Base-by-base conservation (phyloP, 495 filamentous ascomycete species). In the Trichocladium uniseriatum region DNA sequence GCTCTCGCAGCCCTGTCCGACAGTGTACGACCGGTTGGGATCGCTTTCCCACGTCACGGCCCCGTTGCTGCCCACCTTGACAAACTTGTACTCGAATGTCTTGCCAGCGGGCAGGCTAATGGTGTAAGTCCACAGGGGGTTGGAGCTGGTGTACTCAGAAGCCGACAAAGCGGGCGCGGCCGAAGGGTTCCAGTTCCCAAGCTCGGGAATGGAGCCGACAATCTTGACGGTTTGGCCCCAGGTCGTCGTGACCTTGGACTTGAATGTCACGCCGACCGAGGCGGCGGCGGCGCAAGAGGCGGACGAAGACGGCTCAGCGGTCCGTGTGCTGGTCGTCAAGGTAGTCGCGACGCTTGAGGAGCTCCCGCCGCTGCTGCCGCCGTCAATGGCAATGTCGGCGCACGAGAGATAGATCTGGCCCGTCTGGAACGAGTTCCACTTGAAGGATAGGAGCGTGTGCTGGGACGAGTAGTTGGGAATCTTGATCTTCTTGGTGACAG, bases 31-130 rank as follows among this genome's bases (percentile, higher is more conserved):
- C 36, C 75, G 72, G 58, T 89, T 87, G 1, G 80, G 75, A 56
- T 82, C 79, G 36, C 73, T 73, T 58, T 86, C 81, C 83, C 82
- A 86, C 6, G 58, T 65, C 1, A 84, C 68, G 1, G 65, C 61
- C 5, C 80, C 79, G 60, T 77, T 68, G 14, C 63, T 66, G 37
- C 68, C 70, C 19, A 79, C 67, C 8, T 76, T 75, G 53, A 87
- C 77, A 54, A 79, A 89, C 65, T 87, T 87, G 60, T 86, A 87
- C 60, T 83, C 50, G 29, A 87, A 72, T 0, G 53, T 61, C 22
- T 71, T 72, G 0, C 81, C 81, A 0, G 74, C 72, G 0, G 76
- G 61, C 10, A 86, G 51, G 4, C 53, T 66, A 7, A 80, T 48
- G 0, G 74, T 77, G 3, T 54, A 69, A 32, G 49, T 72, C 83